Percentiles rank a stretch among this genome's conserved stretches.
These are phyloP conservation scores for Vigna nakashimae DNA, from an alignment of 306 rosid genomes.

Conservation along the genomic window DNA sequence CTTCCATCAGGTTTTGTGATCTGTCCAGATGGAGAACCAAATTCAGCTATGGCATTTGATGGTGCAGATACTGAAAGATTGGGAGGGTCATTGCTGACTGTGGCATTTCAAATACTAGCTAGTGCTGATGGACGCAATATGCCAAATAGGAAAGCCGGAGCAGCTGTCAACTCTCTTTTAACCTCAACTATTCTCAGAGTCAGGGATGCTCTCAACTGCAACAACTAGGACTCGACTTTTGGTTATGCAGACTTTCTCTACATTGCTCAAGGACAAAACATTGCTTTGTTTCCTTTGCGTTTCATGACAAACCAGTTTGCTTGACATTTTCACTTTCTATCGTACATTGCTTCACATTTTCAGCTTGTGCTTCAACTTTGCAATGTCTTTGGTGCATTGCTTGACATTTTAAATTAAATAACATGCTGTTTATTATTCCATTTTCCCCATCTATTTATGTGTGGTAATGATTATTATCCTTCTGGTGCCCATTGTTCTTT, in stretches of 20 bases:
- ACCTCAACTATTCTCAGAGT: slow-evolving; percentile 6
- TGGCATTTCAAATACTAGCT: slow-evolving; percentile 64
- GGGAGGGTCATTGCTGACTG: slow-evolving; percentile 64
- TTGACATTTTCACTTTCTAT: neutral
- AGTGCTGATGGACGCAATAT: neutral
- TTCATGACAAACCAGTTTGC: neutral
- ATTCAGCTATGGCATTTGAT: neutral
- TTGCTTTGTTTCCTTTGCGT: neutral
- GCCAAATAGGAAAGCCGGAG: neutral
- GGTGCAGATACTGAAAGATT: neutral
- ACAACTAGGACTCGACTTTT: neutral
- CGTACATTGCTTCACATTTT: neutral
- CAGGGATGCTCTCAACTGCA: slow-evolving; percentile 16
- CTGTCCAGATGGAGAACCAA: slow-evolving; percentile 44
- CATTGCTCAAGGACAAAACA: neutral
- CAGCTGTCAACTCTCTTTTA: slow-evolving; percentile 14
- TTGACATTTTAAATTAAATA: neutral
- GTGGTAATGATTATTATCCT: neutral
- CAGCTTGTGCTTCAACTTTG: no score
- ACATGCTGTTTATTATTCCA: neutral
- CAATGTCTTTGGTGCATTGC: no score
- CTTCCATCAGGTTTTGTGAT: slow-evolving; percentile 80
- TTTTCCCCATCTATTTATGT: neutral
- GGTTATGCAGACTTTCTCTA: neutral
- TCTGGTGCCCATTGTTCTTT: neutral